Base-by-base conservation (phyloP, 768 basidiomycete genomes). In the Kwoniella sp. region DNA sequence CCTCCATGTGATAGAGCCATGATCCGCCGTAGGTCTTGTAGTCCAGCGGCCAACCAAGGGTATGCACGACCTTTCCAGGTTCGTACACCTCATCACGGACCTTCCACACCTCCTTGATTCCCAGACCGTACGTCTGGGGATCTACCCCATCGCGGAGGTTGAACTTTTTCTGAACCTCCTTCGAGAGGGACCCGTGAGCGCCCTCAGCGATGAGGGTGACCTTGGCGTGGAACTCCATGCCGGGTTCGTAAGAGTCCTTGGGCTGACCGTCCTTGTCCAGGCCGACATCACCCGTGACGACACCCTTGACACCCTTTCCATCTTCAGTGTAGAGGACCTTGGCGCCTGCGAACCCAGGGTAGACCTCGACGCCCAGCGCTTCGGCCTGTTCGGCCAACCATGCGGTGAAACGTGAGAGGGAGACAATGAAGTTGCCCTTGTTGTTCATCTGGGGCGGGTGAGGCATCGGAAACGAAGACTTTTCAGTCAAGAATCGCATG, bases 361-460 rank as follows among this genome's bases (percentile, higher is more conserved):
- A 99, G 22, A 99, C 84, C 73, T 99, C 95, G 25, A 95, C 89
- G 23, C 91, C 93, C 26, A 83, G 73, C 58, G 70, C 72, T 57
- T 96, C 92, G 0, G 93, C 93, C 26, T 95, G 80, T 47, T 79
- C 75, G 2, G 83, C 88, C 1, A 99, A 80, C 92, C 93, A 98
- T 3, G 87, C 81, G 0, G 89, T 86, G 57, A 96, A 84, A 28
- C 82, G 83, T 0, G 89, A 91, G 26, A 98, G 82, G 2, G 90
- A 93, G 33, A 88, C 77, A 68, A 98, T 84, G 73, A 89, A 96
- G 76, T 96, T 99, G 41, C 92, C 86, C 25, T 85, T 81, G 79
- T 95, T 95, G 65, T 79, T 78, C 95, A 99, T 99, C 74, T 96
- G 92, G 0, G 93, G 92, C 3, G 95, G 93, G 69, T 96, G 92